phyloP scores from a whole-genome alignment of 495 filamentous ascomycete genomes.

The Sabuloglossum arenarium region DNA sequence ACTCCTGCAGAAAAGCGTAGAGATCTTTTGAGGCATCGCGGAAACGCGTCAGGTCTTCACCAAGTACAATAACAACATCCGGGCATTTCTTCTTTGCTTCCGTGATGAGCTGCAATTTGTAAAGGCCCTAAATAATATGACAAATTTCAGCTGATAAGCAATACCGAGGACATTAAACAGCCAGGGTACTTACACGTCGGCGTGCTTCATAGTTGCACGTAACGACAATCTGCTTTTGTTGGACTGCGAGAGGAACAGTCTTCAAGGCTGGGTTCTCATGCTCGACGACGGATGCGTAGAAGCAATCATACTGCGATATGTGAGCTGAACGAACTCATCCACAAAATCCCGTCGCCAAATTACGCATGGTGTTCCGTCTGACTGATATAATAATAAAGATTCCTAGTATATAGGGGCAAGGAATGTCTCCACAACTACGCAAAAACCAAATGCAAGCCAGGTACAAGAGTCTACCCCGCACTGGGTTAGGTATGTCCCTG shows the following conservation, averaged over 20 bases:
- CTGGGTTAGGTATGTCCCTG: background rate
- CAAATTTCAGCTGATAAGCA: background rate
- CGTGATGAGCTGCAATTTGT: slow-evolving; percentile 63
- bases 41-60: slow-evolving; percentile 73
- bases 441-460: background rate
- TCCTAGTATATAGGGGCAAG: background rate
- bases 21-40: slow-evolving; percentile 67
- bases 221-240: slow-evolving; percentile 79
- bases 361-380: background rate
- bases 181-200: slow-evolving; percentile 13
- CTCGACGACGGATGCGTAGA: slow-evolving; percentile 83
- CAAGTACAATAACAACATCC: slow-evolving; percentile 64
- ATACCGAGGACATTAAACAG: background rate
- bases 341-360: background rate
- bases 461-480: background rate
- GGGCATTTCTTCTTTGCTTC: slow-evolving; percentile 68
- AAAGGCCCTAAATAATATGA: slow-evolving; percentile 33
- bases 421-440: background rate
- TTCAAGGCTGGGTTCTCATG: slow-evolving; percentile 54
- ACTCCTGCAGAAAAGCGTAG: slow-evolving; percentile 43
- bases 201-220: slow-evolving; percentile 92
- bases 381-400: background rate
- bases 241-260: slow-evolving; percentile 47
- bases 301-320: slow-evolving; percentile 46
- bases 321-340: background rate